Evolutionary conservation across 352 stramenopile species (phyloP), one percentile per base, ranked within the genome.

Genomic region (Phytophthora sp.): DNA sequence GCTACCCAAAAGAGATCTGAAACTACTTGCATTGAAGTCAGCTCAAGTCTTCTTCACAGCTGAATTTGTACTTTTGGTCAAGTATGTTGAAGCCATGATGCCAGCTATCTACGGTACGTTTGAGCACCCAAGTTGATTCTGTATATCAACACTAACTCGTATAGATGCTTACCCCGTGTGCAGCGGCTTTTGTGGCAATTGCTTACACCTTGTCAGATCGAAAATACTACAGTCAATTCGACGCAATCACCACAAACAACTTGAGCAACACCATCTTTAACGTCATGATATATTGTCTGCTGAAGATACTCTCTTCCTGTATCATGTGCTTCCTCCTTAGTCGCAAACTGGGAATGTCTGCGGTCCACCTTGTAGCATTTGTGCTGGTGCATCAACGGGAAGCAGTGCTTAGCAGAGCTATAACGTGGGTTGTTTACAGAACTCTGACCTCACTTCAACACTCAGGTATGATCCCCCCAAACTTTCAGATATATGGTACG

Each of bases 31-130:
- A 13, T n/a, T 35, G 30, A 15, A 35, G 15, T 9, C 15, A 35
- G 30, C 30, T 4, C 30, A 35, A 35, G 15, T 35, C 4, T 1
- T 35, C 30, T 35, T 35, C 30, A 35, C 50, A 1, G 32, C 35
- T 3, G 35, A 41, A 15, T 57, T 57, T 21, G 50, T 57, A 13
- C 37, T 57, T 1, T 26, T 57, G 5, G 37, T 48, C 23, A 57
- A 57, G 32, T 57, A 57, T 28, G 49, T 57, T 3, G 49, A 57
- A 39, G 49, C 49, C 30, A 43, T 49, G 35, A 13, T 57, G 17
- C 49, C 50, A 57, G 37, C 24, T 8, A 26, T 57, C 10, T 49
- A 57, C n/a, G 50, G 50, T 57, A 15, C 21, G 37, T 48, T 34
- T 11, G 30, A n/a, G n/a, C n/a, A n/a, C n/a, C n/a, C n/a, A n/a